Evolutionary conservation across 192 early-diverging fungal genomes (phyloP), one percentile per base, ranked within the genome.

Genomic region (Backusella tarrabulga): DNA sequence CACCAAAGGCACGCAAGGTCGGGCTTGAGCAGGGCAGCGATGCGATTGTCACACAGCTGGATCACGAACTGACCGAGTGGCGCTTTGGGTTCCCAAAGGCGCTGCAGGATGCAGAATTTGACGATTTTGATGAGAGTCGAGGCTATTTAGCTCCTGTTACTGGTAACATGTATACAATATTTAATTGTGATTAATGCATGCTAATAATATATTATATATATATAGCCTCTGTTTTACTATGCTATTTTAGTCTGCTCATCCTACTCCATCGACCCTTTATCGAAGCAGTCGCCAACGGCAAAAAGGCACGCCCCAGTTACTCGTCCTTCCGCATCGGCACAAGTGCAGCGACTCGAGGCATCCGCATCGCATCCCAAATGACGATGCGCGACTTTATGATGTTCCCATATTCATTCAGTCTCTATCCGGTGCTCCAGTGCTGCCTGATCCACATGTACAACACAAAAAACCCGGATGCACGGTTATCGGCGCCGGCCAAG

Each of bases 211-310:
- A 17, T 52, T 4, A 1, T 71, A 46, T 15, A 4, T 67, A 34
- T 34, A 14, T 7, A 83, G 81, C 77, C 26, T 74, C 78, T 15
- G 72, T 79, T 42, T 56, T 75, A 15, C 21, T 84, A 11, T 84
- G 83, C 34, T 84, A 84, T 63, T 84, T 75, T 67, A 75, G 76
- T 38, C 67, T 80, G 29, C 44, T 84, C 29, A 63, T 84, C 15
- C 52, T 84, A 17, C 77, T 84, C 8, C 83, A 84, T 79, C 72
- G 83, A 42, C 83, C 83, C 15, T 84, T 84, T 63, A 80, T 84
- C 29, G 81, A 79, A 66, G 60, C 60, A 14, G 34, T 60, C 12
- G 56, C 42, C 4, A 34, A 56, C 44, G 67, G 73, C 9, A 78
- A 78, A 34, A 78, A 78, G 9, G 68, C 72, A 9, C 5, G 69